Evolutionary conservation across 352 stramenopile genomes (phyloP).

Genomic region (Globisporangium solare): DNA sequence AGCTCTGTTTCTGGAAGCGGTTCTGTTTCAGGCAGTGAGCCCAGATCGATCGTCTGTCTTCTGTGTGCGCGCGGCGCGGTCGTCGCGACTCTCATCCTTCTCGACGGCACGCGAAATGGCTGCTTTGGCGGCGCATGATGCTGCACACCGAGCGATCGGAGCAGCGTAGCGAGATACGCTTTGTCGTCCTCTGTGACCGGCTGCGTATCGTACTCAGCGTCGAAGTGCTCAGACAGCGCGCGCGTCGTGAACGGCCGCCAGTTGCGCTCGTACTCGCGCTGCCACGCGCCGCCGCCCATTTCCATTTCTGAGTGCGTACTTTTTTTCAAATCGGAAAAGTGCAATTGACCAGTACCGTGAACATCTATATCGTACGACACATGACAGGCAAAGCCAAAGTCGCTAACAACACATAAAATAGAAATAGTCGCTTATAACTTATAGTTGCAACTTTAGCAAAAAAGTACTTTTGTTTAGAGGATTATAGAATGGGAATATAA

Average conservation of each 20-base stretch:
- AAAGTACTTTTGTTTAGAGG: too few species aligned
- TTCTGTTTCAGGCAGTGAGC: background rate
- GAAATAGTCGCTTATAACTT: too few species aligned
- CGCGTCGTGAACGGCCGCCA: constrained; percentile 40
- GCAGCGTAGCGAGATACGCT: constrained; percentile 31
- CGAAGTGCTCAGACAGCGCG: constrained; percentile 36
- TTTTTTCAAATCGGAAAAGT: constrained; percentile 21
- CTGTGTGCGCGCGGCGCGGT: too few species aligned
- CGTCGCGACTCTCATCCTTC: too few species aligned
- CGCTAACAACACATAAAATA: too few species aligned
- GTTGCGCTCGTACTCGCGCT: constrained; percentile 59
- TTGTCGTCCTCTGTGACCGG: constrained; percentile 30
- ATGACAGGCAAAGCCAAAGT: too few species aligned
- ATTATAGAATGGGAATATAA: too few species aligned
- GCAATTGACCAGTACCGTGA: too few species aligned
- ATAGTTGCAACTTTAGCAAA: too few species aligned
- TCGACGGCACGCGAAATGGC: background rate
- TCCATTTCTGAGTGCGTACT: constrained; percentile 14
- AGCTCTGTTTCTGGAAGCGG: background rate
- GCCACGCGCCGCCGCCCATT: constrained; percentile 27
- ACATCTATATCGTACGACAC: too few species aligned
- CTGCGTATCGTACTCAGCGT: constrained; percentile 14
- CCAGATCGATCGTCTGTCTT: too few species aligned
- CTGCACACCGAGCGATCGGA: constrained; percentile 20
- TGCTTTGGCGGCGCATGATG: constrained; percentile 8